Base-by-base conservation (phyloP, 2,329 filamentous ascomycete species). In the Torrubiella hemipterigena region DNA sequence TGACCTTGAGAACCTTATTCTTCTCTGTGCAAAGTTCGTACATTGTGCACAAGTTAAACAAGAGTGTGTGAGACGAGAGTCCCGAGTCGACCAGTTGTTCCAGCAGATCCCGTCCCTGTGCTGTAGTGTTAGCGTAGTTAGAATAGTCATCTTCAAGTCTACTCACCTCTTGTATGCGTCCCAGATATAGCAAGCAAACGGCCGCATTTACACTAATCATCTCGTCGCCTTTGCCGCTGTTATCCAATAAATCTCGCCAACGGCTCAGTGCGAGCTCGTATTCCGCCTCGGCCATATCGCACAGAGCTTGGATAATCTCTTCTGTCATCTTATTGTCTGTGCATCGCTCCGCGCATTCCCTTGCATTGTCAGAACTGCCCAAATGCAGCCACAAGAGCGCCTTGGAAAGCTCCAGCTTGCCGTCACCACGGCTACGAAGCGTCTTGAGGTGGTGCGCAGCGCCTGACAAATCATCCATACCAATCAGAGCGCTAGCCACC, bases 21-120 rank as follows among this genome's bases (percentile, higher is more conserved):
- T 72, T 69, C 44, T 96, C 87, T 0, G 82, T 87, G 50, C 82
- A 91, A 7, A 96, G 67, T 55, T 96, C 91, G 50, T 93, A 96
- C 45, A 94, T 73, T 0, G 89, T 96, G 9, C 78, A 76, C 10
- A 98, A 56, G 50, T 96, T 96, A 57, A 95, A 93, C 0, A 93
- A 71, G 3, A 94, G 58, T 1, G 82, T 82, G 39, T 82, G 77
- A 35, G 89, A 95, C 0, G 74, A 71, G 24, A 73, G 62, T 2
- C 76, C 72, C 1, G 61, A 51, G 4, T 73, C 64, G 0, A 86
- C 63, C 9, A 93, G 57, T 0, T 59, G 55, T 45, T 89, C 79
- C 4, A 95, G 60, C 1, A 82, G 55, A 10, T 63, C 54, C 11
- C 73, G 73, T 1, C 83, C 81, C 67, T 83, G 15, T 5, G 11